These are phyloP conservation scores for Aureobasidium mangrovei DNA, from an alignment of 2,329 filamentous ascomycete species.

Conservation along the genomic window DNA sequence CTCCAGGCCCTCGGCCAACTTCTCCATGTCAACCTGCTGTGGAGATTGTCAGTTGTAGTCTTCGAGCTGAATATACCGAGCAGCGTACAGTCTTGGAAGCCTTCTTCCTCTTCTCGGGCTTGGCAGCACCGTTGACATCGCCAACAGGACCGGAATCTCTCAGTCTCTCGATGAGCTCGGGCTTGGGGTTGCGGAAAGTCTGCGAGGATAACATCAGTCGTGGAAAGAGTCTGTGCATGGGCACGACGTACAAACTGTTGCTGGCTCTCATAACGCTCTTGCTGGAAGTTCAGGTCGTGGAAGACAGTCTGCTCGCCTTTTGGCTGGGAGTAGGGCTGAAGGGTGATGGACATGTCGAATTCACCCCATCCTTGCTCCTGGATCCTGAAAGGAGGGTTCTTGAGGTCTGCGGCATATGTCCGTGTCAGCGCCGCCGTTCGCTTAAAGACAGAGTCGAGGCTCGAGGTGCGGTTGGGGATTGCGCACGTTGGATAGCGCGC, in stretches of 20 bases:
- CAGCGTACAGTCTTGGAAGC: slow-evolving; percentile 19
- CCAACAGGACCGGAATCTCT: slow-evolving; percentile 72
- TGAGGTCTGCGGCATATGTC: slow-evolving; percentile 53
- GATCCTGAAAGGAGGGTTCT: slow-evolving; percentile 78
- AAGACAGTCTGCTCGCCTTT: slow-evolving; percentile 73
- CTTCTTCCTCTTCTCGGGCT: slow-evolving; percentile 63
- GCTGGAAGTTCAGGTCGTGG: slow-evolving; percentile 89
- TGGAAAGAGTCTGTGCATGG: too few species aligned
- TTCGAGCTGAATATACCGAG: background rate
- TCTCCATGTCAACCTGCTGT: slow-evolving; percentile 74
- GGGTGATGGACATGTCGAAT: slow-evolving; percentile 86
- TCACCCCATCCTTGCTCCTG: slow-evolving; percentile 96
- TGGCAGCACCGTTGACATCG: slow-evolving; percentile 52
- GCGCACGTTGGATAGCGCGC: slow-evolving; percentile 68
- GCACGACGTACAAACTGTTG: slow-evolving; percentile 56
- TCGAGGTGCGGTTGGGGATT: background rate
- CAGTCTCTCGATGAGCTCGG: slow-evolving; percentile 68
- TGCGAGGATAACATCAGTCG: slow-evolving; percentile 23
- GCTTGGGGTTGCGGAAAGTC: slow-evolving; percentile 87
- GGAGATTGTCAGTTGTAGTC: background rate
- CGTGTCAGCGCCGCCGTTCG: background rate
- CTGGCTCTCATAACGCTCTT: slow-evolving; percentile 70
- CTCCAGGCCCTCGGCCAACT: slow-evolving; percentile 83
- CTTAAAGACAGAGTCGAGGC: background rate
- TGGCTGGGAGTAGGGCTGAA: slow-evolving; percentile 60